Conservation (phyloP, 305 asterid genomes). For the Fraxinus greggii region DNA sequence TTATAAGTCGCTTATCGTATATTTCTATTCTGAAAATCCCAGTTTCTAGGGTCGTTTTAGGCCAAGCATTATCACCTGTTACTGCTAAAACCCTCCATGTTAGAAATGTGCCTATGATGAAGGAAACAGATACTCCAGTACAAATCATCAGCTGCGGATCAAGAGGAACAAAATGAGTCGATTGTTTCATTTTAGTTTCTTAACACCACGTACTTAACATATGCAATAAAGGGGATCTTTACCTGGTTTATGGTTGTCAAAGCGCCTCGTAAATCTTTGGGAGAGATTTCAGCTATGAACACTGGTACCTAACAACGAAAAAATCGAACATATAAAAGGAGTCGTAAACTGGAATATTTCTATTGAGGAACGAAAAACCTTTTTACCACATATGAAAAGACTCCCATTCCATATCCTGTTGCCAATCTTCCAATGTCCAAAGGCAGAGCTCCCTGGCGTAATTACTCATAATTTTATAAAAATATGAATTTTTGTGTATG, state of each 20-base stretch:
- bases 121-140: slow-evolving; percentile 83
- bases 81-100: slow-evolving; percentile 79
- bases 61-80: slow-evolving; percentile 41
- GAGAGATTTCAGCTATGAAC: slow-evolving; percentile 89
- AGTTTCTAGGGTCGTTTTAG: not conserved
- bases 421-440: slow-evolving; percentile 86
- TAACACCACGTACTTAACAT: not conserved
- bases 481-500: not conserved
- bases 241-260: slow-evolving; percentile 91
- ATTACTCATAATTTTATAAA: slow-evolving; percentile 18
- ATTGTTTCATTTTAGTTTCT: not conserved
- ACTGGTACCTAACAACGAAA: slow-evolving; percentile 64
- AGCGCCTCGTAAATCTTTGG: slow-evolving; percentile 83
- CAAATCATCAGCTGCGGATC: slow-evolving; percentile 76
- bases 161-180: not conserved
- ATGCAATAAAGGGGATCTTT: not conserved
- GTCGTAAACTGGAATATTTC: not conserved
- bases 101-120: slow-evolving; percentile 75
- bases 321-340: not conserved
- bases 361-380: not conserved
- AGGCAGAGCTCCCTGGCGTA: slow-evolving; percentile 47
- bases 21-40: not conserved
- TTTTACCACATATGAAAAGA: slow-evolving; percentile 82
- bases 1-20: not conserved
- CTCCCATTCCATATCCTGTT: slow-evolving; percentile 98